Percentiles rank a stretch among this genome's conserved stretches.
These are phyloP conservation scores for Pichia sp. DNA, from an alignment of 1,139 yeast genomes.

Conservation along the genomic window DNA sequence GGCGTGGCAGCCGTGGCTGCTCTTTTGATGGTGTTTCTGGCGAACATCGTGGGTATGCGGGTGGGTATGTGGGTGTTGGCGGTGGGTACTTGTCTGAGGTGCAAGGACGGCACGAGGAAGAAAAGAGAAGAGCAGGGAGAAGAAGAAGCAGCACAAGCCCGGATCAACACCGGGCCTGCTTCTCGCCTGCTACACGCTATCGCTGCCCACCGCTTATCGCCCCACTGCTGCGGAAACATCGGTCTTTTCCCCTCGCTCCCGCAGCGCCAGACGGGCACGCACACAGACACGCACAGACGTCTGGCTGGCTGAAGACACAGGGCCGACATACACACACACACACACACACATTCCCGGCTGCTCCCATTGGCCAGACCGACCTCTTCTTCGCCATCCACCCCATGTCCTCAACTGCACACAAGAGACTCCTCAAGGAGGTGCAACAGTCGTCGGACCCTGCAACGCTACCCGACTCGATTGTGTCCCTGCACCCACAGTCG, in stretches of 20 bases:
- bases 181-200: neutral
- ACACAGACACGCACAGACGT: too few relatives aligned
- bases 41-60: neutral
- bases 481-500: conserved; percentile 24
- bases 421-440: conserved; percentile 46
- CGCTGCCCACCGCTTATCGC: neutral
- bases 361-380: neutral
- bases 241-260: neutral
- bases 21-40: neutral
- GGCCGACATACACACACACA: neutral
- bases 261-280: neutral
- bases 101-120: neutral
- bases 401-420: conserved; percentile 22
- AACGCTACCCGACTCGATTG: conserved; percentile 6
- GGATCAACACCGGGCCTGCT: neutral
- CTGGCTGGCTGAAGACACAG: neutral
- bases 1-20: neutral
- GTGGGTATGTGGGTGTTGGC: neutral
- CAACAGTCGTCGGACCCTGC: conserved; percentile 17
- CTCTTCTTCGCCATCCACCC: neutral
- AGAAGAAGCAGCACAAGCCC: neutral
- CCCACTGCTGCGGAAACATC: neutral
- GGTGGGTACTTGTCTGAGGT: neutral
- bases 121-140: neutral
- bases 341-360: neutral